Evolutionary conservation across 208 protist genomes (phyloP).

Genomic region (Tritrichomonas musculus): DNA sequence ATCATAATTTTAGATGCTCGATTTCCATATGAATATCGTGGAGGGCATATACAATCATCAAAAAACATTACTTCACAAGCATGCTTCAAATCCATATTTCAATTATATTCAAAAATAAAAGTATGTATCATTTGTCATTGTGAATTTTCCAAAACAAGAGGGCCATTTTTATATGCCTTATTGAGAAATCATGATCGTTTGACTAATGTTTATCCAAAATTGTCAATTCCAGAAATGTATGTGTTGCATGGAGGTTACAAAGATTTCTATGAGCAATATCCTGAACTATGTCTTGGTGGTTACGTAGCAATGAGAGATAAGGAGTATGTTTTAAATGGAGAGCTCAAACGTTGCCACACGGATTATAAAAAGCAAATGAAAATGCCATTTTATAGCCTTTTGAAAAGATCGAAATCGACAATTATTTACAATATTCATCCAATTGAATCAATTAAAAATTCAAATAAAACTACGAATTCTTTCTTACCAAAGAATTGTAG

Average conservation of each 20-base stretch:
- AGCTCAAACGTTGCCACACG: not conserved
- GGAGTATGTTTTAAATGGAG: not conserved
- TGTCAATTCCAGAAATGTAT: conserved; percentile 1
- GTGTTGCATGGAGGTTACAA: not conserved
- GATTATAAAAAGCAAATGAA: no score
- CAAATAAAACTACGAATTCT: no score
- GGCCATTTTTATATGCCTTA: not conserved
- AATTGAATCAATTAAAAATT: no score
- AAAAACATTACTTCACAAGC: not conserved
- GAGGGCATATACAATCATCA: conserved; percentile 35
- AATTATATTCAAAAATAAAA: not conserved
- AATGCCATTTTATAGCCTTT: no score
- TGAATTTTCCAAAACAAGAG: not conserved
- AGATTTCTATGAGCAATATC: not conserved
- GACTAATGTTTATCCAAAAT: not conserved
- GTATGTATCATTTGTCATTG: not conserved
- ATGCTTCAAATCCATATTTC: not conserved
- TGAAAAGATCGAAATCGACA: no score
- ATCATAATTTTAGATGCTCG: conserved; percentile 32
- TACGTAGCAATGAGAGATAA: not conserved
- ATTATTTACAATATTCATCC: no score
- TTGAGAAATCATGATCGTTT: not conserved
- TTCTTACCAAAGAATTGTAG: no score
- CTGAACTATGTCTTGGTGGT: not conserved
- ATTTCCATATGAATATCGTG: conserved; percentile 41